Evolutionary conservation across 805 yeast genomes (phyloP).

Genomic region (Wickerhamiella slavikovae): DNA sequence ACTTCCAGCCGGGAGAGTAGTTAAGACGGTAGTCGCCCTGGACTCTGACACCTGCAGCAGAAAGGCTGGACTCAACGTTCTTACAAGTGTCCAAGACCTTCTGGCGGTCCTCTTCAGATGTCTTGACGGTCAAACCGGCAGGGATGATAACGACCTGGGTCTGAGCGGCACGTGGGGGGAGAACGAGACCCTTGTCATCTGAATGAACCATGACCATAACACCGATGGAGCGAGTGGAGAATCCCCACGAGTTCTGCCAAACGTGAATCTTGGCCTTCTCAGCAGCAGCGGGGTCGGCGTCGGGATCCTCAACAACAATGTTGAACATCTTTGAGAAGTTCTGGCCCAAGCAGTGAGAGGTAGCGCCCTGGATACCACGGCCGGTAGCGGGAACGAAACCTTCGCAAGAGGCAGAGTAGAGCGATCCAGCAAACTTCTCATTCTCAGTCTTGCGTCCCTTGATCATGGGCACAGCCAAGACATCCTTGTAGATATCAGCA

Average conservation of each 20-base stretch:
- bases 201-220: slow-evolving; percentile 99
- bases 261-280: slow-evolving; percentile 75
- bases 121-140: slow-evolving; percentile 80
- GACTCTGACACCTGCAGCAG: slow-evolving; percentile 46
- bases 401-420: slow-evolving; percentile 85
- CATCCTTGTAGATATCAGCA: slow-evolving; percentile 65
- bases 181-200: slow-evolving; percentile 92
- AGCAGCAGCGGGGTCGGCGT: slow-evolving; percentile 28
- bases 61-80: slow-evolving; percentile 42
- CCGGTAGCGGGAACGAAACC: slow-evolving; percentile 97
- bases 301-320: slow-evolving; percentile 88
- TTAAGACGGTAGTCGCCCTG: slow-evolving; percentile 77
- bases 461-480: slow-evolving; percentile 92
- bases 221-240: slow-evolving; percentile 95
- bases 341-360: slow-evolving; percentile 94
- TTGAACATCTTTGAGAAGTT: slow-evolving; percentile 98
- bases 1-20: slow-evolving; percentile 98
- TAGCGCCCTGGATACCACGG: slow-evolving; percentile 98
- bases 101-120: slow-evolving; percentile 53
- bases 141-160: slow-evolving; percentile 84
- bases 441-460: slow-evolving; percentile 92
- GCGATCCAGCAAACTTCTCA: slow-evolving; percentile 97
- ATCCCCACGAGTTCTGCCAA: slow-evolving; percentile 98
- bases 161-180: slow-evolving; percentile 95
- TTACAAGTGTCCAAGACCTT: slow-evolving; percentile 51